These are phyloP conservation scores for Dichomitus squalens DNA, from an alignment of 1,284 basidiomycete species.

Conservation along the genomic window DNA sequence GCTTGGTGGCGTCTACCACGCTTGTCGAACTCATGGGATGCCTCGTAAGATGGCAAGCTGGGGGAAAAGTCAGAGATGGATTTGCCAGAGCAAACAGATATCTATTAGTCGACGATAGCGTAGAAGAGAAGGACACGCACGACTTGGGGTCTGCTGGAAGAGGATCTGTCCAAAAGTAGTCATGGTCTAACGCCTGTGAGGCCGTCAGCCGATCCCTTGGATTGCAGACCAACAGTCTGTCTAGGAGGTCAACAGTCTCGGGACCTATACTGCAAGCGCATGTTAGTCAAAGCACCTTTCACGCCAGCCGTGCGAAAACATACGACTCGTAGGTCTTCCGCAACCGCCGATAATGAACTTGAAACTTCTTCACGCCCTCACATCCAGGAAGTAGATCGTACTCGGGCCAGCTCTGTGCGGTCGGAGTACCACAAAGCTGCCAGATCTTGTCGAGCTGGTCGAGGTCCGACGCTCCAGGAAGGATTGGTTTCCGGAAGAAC, in stretches of 20 bases:
- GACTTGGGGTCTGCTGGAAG: constrained; percentile 81
- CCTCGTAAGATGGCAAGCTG: constrained; percentile 76
- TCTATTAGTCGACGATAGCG: neutral
- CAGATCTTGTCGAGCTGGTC: constrained; percentile 93
- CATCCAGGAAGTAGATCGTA: constrained; percentile 80
- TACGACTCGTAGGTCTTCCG: constrained; percentile 63
- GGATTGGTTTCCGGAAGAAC: constrained; percentile 87
- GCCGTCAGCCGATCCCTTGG: constrained; percentile 93
- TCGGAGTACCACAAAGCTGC: constrained; percentile 86
- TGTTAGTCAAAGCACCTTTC: constrained; percentile 14
- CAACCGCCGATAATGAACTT: constrained; percentile 51
- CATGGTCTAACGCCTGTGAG: constrained; percentile 82
- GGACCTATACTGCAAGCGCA: constrained; percentile 49
- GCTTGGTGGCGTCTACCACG: constrained; percentile 59
- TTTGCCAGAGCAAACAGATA: neutral
- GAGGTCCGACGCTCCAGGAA: constrained; percentile 86
- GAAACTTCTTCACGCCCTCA: constrained; percentile 73
- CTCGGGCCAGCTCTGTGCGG: constrained; percentile 82
- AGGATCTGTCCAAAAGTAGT: constrained; percentile 92
- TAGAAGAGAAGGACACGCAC: constrained; percentile 45
- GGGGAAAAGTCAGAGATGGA: neutral
- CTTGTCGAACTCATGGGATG: constrained; percentile 86
- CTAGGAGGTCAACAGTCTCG: constrained; percentile 89
- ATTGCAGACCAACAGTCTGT: constrained; percentile 90
- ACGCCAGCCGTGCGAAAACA: constrained; percentile 24